Percentiles rank a stretch among this genome's conserved stretches.
These are phyloP conservation scores for Endocladia muricata DNA, from an alignment of 31 red algal genomes.

Conservation along the genomic window DNA sequence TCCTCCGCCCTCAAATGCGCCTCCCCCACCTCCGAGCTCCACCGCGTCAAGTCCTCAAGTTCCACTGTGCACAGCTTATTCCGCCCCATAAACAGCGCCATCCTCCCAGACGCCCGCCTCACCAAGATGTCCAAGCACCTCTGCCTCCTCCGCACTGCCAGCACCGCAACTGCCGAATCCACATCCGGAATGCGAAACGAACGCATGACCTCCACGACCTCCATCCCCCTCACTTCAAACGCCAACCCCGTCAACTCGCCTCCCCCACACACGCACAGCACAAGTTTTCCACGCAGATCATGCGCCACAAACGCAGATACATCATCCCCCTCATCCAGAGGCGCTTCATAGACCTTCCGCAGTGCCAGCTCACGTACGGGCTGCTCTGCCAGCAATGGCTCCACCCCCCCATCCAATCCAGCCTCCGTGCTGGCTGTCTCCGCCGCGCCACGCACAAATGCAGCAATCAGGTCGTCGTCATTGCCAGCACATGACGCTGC, in stretches of 20 bases:
- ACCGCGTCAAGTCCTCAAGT: neutral
- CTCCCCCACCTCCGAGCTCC: neutral
- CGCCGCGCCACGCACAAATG: neutral
- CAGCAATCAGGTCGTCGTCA: neutral
- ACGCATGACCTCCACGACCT: neutral
- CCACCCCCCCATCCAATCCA: too few relatives aligned
- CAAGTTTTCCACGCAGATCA: slow-evolving; percentile 55
- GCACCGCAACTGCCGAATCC: slow-evolving; percentile 49
- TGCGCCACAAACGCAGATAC: slow-evolving; percentile 49
- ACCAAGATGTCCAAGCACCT: slow-evolving; percentile 51
- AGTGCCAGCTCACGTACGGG: neutral
- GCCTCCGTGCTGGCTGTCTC: neutral
- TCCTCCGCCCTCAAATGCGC: neutral
- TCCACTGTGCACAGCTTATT: slow-evolving; percentile 57
- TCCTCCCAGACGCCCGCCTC: slow-evolving; percentile 24
- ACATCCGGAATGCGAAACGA: slow-evolving; percentile 63
- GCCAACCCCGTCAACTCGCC: slow-evolving; percentile 49
- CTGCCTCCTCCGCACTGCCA: slow-evolving; percentile 43
- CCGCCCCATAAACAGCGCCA: slow-evolving; percentile 65
- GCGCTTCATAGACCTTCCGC: neutral
- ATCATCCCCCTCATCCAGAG: neutral
- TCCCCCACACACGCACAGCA: slow-evolving; percentile 35
- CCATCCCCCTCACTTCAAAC: slow-evolving; percentile 20
- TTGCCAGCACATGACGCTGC: neutral
- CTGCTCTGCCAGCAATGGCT: too few relatives aligned